Percentiles rank a stretch among this genome's conserved stretches.
These are phyloP conservation scores for Cladosporium sp. DNA, from an alignment of 2,329 filamentous ascomycete genomes.

Conservation along the genomic window DNA sequence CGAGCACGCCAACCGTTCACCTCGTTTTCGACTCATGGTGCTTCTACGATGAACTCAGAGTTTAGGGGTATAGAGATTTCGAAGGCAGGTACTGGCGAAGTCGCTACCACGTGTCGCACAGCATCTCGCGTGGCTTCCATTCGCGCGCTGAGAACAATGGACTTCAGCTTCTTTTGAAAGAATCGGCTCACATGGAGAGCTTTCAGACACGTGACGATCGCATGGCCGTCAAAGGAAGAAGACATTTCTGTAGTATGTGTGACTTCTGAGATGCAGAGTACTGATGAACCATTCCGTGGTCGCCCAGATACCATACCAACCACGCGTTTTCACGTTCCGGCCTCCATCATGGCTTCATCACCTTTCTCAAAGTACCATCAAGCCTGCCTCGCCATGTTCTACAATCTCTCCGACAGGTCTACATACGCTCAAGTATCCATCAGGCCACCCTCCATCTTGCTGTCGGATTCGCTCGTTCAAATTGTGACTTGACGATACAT, in stretches of 20 bases:
- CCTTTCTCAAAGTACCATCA: background rate
- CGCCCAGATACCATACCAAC: background rate
- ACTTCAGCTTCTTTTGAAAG: background rate
- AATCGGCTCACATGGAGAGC: background rate
- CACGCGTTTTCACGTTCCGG: background rate
- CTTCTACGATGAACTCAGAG: background rate
- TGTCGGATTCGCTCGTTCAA: background rate
- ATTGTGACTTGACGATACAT: background rate
- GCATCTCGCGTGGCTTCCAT: background rate
- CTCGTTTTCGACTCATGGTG: slow-evolving; percentile 5
- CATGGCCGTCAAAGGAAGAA: background rate
- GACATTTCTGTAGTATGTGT: background rate
- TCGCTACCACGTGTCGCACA: background rate
- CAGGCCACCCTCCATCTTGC: background rate
- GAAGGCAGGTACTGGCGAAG: background rate
- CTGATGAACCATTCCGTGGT: background rate
- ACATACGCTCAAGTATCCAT: background rate
- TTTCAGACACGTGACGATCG: background rate
- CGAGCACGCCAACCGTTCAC: background rate
- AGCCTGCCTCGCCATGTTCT: background rate
- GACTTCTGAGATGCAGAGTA: background rate
- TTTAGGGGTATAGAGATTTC: background rate
- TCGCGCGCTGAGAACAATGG: background rate
- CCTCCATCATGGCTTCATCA: background rate
- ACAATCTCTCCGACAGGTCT: background rate